phyloP scores from a whole-genome alignment of 2,329 filamentous ascomycete species.

The Neonectria coccinea region DNA sequence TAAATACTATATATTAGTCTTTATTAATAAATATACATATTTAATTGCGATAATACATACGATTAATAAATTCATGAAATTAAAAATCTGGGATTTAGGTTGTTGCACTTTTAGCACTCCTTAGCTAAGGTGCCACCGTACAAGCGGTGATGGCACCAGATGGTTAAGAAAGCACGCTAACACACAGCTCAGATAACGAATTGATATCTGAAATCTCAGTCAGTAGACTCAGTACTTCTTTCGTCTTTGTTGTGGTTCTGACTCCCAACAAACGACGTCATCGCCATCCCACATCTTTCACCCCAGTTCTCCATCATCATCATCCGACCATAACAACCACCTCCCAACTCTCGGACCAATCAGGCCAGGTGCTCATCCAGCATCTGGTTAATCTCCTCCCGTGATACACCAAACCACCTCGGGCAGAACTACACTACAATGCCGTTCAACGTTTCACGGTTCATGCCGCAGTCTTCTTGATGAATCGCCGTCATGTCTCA shows the following conservation, averaged over 20 bases:
- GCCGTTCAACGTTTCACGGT: too few relatives aligned
- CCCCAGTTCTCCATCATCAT: conserved; percentile 1
- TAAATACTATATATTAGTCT: too few relatives aligned
- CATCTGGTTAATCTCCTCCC: background rate
- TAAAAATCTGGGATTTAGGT: too few relatives aligned
- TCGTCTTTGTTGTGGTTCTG: background rate
- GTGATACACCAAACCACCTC: background rate
- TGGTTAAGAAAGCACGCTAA: conserved; percentile 22
- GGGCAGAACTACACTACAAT: too few relatives aligned
- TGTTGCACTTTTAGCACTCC: too few relatives aligned
- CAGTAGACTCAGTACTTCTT: too few relatives aligned
- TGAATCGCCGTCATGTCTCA: too few relatives aligned
- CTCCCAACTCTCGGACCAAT: background rate
- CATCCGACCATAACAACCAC: conserved; percentile 11
- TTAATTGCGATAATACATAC: too few relatives aligned
- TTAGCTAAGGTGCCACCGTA: too few relatives aligned
- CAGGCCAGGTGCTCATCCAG: conserved; percentile 12
- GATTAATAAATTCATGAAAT: too few relatives aligned
- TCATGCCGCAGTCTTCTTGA: background rate
- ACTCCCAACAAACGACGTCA: background rate
- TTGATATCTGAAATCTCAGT: background rate
- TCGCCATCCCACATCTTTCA: background rate
- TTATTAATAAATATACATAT: too few relatives aligned
- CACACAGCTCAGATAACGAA: conserved; percentile 9
- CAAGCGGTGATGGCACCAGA: conserved; percentile 25